These are phyloP conservation scores for Volvox africanus DNA, from an alignment of 139 green algal genomes.

Conservation along the genomic window DNA sequence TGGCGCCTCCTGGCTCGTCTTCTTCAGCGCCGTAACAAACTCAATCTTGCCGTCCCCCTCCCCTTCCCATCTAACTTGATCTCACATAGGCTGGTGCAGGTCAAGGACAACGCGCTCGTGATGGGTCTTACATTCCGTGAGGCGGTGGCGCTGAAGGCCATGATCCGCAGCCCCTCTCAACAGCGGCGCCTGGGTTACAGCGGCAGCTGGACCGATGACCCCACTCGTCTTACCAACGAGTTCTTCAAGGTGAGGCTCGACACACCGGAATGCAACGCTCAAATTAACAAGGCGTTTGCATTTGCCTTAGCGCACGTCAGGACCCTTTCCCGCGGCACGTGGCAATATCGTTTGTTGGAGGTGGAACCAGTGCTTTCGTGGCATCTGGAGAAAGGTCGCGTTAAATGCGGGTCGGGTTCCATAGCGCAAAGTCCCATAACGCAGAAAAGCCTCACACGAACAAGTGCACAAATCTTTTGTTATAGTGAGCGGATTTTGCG, in stretches of 20 bases:
- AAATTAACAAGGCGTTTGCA: too few species aligned
- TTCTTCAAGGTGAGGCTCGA: conserved; percentile 52
- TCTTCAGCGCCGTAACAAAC: neutral
- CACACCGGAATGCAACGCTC: too few species aligned
- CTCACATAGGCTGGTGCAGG: neutral
- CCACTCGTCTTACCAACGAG: conserved; percentile 39
- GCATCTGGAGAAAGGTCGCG: too few species aligned
- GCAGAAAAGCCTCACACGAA: too few species aligned
- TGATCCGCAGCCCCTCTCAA: conserved; percentile 32
- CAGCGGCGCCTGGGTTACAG: conserved; percentile 52
- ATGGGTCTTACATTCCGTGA: conserved; percentile 34
- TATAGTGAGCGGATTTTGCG: too few species aligned
- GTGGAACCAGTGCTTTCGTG: too few species aligned
- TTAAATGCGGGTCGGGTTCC: too few species aligned
- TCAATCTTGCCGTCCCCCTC: neutral
- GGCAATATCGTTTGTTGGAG: too few species aligned
- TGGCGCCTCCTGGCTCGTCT: neutral
- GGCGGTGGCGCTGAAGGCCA: conserved; percentile 50
- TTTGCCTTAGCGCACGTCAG: too few species aligned
- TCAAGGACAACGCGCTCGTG: conserved; percentile 43
- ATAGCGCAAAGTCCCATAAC: too few species aligned
- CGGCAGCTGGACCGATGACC: conserved; percentile 21
- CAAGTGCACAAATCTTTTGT: too few species aligned
- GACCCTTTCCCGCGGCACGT: too few species aligned
- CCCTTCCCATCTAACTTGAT: neutral